A percentile compares a stretch with the other conserved stretches of the same genome.
Evolutionary conservation across 257 asterid species (phyloP).

Genomic region (Solanum virginianum): DNA sequence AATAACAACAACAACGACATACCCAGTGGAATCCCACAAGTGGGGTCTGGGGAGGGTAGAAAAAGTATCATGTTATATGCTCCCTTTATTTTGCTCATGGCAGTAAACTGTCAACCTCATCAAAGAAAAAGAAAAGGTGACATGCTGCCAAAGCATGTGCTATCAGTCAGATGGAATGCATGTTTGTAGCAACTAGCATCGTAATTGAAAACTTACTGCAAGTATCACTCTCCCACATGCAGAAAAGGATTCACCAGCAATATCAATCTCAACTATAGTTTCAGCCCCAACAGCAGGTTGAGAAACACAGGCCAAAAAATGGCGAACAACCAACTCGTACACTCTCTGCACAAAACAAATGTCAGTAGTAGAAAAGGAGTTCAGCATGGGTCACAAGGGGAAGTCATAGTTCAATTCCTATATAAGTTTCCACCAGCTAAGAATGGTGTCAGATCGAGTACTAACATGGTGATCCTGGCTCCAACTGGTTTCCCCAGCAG

Average conservation of each 20-base stretch:
- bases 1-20: no score
- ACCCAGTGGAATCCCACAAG: no score
- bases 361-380: slow-evolving; percentile 8
- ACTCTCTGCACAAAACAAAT: slow-evolving; percentile 44
- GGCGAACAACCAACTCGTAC: slow-evolving; percentile 96
- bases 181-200: not conserved
- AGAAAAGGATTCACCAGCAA: slow-evolving; percentile 86
- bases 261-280: slow-evolving; percentile 83
- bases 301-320: slow-evolving; percentile 96
- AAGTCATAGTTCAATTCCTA: not conserved
- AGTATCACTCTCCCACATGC: slow-evolving; percentile 80
- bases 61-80: not conserved
- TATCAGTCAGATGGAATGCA: not conserved
- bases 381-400: not conserved
- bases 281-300: slow-evolving; percentile 97
- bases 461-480: slow-evolving; percentile 93
- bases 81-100: not conserved
- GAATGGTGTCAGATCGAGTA: slow-evolving; percentile 10
- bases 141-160: not conserved
- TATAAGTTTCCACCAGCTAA: not conserved
- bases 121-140: not conserved
- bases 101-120: not conserved
- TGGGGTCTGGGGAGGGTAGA: no score
- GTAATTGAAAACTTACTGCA: slow-evolving; percentile 55
- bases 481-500: slow-evolving; percentile 90